Conservation (phyloP, 768 basidiomycete genomes). For the Saitozyma podzolica region DNA sequence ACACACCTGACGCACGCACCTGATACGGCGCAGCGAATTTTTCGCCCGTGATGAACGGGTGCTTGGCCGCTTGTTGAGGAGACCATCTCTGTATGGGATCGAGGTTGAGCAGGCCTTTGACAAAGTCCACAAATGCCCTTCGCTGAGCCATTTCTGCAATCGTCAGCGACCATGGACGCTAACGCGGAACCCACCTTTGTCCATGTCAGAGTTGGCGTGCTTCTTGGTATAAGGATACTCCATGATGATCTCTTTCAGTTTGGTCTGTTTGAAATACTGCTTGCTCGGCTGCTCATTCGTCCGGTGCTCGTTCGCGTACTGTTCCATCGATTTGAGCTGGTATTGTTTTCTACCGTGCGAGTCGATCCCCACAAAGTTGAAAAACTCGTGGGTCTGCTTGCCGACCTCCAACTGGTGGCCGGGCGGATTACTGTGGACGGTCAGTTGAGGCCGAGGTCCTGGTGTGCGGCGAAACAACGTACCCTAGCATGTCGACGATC, state of each 20-base stretch:
- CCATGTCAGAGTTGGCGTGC: constrained; percentile 70
- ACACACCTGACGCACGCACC: constrained; percentile 17
- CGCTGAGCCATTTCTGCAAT: constrained; percentile 85
- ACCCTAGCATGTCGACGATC: constrained; percentile 99
- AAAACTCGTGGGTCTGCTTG: constrained; percentile 92
- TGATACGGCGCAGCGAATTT: constrained; percentile 65
- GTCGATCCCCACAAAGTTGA: constrained; percentile 71
- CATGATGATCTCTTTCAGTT: constrained; percentile 92
- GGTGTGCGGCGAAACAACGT: constrained; percentile 47
- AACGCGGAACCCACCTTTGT: constrained; percentile 67
- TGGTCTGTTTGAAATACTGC: constrained; percentile 95
- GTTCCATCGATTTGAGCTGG: constrained; percentile 84
- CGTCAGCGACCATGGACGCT: constrained; percentile 10
- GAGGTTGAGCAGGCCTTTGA: constrained; percentile 86
- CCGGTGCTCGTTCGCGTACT: constrained; percentile 92
- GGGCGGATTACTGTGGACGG: constrained; percentile 70
- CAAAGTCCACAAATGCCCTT: constrained; percentile 95
- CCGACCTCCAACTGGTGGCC: constrained; percentile 91
- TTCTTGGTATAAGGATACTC: constrained; percentile 92
- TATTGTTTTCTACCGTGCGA: constrained; percentile 71
- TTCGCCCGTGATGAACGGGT: constrained; percentile 98
- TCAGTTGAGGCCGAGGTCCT: not conserved
- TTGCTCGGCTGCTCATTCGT: constrained; percentile 97
- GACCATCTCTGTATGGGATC: constrained; percentile 96
- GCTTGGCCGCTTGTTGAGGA: constrained; percentile 89